Evolutionary conservation across 2,329 filamentous ascomycete species (phyloP), one percentile per base, ranked within the genome.

Genomic region (Ophioceras dolichostomum): DNA sequence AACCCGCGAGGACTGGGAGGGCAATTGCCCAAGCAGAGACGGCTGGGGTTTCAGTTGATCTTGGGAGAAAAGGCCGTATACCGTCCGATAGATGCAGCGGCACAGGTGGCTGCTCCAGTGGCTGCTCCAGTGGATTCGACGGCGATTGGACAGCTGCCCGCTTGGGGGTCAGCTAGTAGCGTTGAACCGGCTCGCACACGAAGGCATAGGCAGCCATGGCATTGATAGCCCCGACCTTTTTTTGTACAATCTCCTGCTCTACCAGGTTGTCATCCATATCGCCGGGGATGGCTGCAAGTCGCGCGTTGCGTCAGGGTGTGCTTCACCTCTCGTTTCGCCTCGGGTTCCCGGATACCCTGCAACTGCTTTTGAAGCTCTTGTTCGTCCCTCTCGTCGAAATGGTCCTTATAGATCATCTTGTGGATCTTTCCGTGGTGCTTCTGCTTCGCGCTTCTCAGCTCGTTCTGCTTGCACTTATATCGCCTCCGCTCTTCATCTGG

Each of bases 171-270:
- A 16, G 30, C 31, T 8, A 17, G 31, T 19, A 9, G 16, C 14
- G 18, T 32, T 32, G 31, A 13, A 19, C 14, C 31, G 5, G 32
- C 32, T 34, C 32, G 8, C 17, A 7, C 12, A 34, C 50, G 36
- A 53, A 52, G 41, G 58, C 54, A 55, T 62, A 62, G 41, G 36
- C 39, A 26, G 38, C 39, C 39, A 22, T 28, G 36, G 29, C 35
- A 32, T 41, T 38, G 35, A 41, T 41, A 7, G 39, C 39, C 27
- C 29, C 36, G 30, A 38, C 16, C 26, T 41, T 41, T 22, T 30
- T 34, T 26, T 17, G 21, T 31, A 41, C 36, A 22, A 35, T 35
- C 4, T 38, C 35, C 20, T 38, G 30, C 24, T 41, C 35, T 2
- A 35, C 22, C 4, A 41, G 35, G 5, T 31, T 28, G 7, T 38